A percentile compares a stretch with the other conserved stretches of the same genome.
These are phyloP conservation scores for Schoenoplectus triqueter DNA, from an alignment of 202 grass and related monocot genomes.

Conservation along the genomic window DNA sequence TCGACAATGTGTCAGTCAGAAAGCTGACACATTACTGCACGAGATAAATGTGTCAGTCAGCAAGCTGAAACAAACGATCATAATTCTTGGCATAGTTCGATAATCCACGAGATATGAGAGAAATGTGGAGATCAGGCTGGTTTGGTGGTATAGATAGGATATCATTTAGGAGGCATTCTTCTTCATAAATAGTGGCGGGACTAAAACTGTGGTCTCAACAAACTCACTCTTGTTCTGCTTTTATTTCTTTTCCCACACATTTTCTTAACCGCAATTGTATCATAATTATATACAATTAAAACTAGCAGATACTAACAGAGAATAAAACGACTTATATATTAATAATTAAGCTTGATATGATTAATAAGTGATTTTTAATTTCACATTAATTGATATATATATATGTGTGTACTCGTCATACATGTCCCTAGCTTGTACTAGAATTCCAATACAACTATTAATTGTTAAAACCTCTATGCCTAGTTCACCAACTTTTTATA, in stretches of 20 bases:
- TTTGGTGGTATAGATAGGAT: neutral
- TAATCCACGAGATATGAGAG: slow-evolving; percentile 14
- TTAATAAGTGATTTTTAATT: no score
- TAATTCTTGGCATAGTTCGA: neutral
- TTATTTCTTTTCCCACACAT: neutral
- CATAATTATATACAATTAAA: neutral
- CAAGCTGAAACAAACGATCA: neutral
- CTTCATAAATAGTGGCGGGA: neutral
- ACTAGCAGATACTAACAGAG: no score
- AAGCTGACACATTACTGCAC: neutral
- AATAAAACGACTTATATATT: no score
- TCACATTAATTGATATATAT: no score
- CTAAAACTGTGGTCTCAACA: neutral
- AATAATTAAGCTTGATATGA: no score
- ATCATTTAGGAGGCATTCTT: neutral
- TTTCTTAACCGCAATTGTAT: neutral
- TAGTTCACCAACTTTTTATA: no score
- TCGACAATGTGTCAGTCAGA: neutral
- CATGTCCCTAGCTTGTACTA: no score
- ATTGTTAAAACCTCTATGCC: no score
- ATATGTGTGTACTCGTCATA: no score
- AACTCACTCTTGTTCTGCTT: neutral
- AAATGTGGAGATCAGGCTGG: neutral
- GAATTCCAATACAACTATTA: no score
- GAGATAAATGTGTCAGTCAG: neutral